phyloP scores from a whole-genome alignment of 2,329 filamentous ascomycete genomes.

The Phaeosphaeria sp. region DNA sequence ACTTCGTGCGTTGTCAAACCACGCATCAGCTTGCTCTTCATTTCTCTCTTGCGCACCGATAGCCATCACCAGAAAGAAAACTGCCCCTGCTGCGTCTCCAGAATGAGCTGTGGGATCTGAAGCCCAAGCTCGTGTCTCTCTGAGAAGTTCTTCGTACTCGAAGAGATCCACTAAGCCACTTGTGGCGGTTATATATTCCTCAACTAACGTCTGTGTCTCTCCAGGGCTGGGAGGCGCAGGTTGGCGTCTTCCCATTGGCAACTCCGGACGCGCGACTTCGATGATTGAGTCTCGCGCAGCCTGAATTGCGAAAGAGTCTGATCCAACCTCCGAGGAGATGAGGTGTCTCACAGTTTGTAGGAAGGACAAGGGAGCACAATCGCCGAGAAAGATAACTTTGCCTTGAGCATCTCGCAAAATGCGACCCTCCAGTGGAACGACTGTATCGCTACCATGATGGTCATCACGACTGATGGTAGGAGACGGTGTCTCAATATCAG shows the following conservation, averaged over 20 bases:
- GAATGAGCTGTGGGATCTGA: constrained; percentile 10
- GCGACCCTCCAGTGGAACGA: constrained; percentile 52
- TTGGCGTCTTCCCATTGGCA: constrained; percentile 22
- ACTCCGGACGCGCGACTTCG: constrained; percentile 36
- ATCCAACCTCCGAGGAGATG: constrained; percentile 48
- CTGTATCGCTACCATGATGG: constrained; percentile 48
- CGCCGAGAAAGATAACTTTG: constrained; percentile 62
- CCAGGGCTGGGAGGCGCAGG: constrained; percentile 35
- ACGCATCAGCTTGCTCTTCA: constrained; percentile 53
- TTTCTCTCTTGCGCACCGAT: constrained; percentile 56
- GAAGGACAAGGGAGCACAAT: constrained; percentile 61
- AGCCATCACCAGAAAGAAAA: constrained; percentile 59
- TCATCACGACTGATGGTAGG: constrained; percentile 38
- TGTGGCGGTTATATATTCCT: constrained; percentile 54
- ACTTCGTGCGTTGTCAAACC: constrained; percentile 55
- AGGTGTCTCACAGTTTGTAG: constrained; percentile 60
- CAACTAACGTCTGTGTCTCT: constrained; percentile 51
- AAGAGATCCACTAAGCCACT: constrained; percentile 59
- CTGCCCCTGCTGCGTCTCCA: constrained; percentile 54
- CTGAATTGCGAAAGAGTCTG: constrained; percentile 27
- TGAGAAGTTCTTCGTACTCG: constrained; percentile 45
- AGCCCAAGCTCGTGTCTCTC: constrained; percentile 38
- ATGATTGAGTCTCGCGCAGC: constrained; percentile 39
- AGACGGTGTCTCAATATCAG: constrained; percentile 19
- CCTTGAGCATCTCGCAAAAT: constrained; percentile 60